Evolutionary conservation across 2,329 filamentous ascomycete genomes (phyloP), one percentile per base, ranked within the genome.

Genomic region (Davidsoniella australis): DNA sequence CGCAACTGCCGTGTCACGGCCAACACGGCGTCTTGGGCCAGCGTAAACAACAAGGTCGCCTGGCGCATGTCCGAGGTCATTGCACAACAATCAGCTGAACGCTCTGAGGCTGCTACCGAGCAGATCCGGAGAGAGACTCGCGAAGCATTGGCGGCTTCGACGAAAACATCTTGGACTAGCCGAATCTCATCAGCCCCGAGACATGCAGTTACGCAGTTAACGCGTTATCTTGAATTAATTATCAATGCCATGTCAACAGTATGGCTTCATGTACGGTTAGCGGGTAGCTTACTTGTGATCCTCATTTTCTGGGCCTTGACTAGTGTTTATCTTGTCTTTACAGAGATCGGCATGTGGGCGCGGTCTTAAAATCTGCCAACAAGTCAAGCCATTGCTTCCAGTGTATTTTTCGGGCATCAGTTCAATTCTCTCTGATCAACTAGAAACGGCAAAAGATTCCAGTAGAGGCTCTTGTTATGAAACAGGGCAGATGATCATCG

Each of bases 31-130:
- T 83, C 77, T 0, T 84, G 80, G 80, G 77, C 82, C 52, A 79
- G 73, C 63, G 80, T 83, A 61, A 80, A 81, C 63, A 80, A 80
- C 56, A 75, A 73, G 45, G 79, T 82, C 1, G 80, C 80, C 2
- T 76, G 75, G 70, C 71, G 74, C 51, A 74, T 83, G 63, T 64
- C 69, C 2, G 68, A 73, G 46, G 65, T 64, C n/a, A 71, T 75
- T 45, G 64, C 68, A 14, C 65, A 71, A 42, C 62, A 71, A 18
- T 38, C 44, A 24, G 41, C 39, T 26, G 38, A 47, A 12, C 17
- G 41, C 8, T 36, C 9, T 49, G 52, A 56, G 48, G 54, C 54
- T 4, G 51, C 53, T 23, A 6, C 9, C 6, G 8, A 16, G 4
- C 56, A 63, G 17, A 58, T 72, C 7, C 64, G 6, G n/a, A 40